Evolutionary conservation across 192 early-diverging fungal genomes (phyloP), one percentile per base, ranked within the genome.

Genomic region (Ramicandelaber brevisporus): DNA sequence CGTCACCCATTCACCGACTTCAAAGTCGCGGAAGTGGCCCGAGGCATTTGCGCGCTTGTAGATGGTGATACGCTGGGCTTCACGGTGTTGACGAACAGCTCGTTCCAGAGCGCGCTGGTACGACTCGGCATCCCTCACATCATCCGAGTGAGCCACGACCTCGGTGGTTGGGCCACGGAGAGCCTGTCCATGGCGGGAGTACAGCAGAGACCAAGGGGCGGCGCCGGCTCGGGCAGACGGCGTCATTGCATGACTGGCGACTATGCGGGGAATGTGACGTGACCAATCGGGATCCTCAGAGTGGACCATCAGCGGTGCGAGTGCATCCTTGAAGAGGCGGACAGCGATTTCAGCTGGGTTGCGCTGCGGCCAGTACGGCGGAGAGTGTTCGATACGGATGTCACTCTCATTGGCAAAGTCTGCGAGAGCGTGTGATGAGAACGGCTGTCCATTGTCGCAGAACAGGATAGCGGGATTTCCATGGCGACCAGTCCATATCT

Each of bases 401-500:
- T 15, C 23, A 0, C 24, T 4, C 0, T 19, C 12, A 3, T 9
- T 7, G 3, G 41, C 8, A 28, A 37, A 44, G 1, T 29, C 9
- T 2, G 5, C 3, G 20, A 44, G 38, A 4, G 21, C 18, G 0
- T 26, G 15, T 0, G 34, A 40, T 6, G n/a, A 20, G 0, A 51
- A 30, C 25, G 31, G 34, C 1, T 21, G 26, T 5, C 31, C 38
- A 21, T 51, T 51, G 35, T 51, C 48, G 8, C 29, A 37, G 2
- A 42, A 34, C 19, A 51, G 10, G 8, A 13, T 2, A 4, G 2
- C 7, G 0, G 38, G 42, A 0, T 14, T 14, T 4, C 42, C 38
- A 27, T 40, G 31, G 3, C 7, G 14, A 3, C 1, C 4, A 9
- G 44, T 35, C 42, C 48, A 51, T 0, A 0, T 10, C 0, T 6